Evolutionary conservation across 331 rosid species (phyloP).

Genomic region (Malus hybrid): DNA sequence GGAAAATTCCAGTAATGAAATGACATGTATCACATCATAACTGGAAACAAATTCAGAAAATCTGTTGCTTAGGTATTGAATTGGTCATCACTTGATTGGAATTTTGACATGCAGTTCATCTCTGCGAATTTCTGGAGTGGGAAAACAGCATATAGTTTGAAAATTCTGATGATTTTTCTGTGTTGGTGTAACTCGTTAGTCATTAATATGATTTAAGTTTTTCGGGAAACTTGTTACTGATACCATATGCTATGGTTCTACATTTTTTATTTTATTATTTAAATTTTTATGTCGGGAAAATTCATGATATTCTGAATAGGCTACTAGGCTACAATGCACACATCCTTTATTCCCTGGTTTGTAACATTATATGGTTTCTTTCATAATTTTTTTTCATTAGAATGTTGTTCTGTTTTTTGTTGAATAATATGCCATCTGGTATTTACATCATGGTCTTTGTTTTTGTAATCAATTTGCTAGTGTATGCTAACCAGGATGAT

Average conservation of each 20-base stretch:
- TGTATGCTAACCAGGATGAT: conserved; percentile 48
- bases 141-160: not conserved
- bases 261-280: not conserved
- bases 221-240: not conserved
- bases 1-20: not conserved
- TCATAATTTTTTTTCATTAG: not conserved
- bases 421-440: not conserved
- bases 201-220: not conserved
- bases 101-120: not conserved
- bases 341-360: not conserved
- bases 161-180: not conserved
- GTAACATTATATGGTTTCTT: not conserved
- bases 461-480: conserved; percentile 19
- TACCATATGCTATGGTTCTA: not conserved
- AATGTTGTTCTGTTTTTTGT: not conserved
- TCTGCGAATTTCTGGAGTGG: not conserved
- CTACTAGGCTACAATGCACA: not conserved
- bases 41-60: not conserved
- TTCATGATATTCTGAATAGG: not conserved
- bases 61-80: not conserved
- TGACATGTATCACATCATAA: not conserved
- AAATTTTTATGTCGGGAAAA: not conserved
- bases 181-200: not conserved
- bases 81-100: not conserved
- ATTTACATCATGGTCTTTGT: conserved; percentile 11